Conservation (phyloP, 2,329 filamentous ascomycete genomes). For the Canariomyces notabilis region DNA sequence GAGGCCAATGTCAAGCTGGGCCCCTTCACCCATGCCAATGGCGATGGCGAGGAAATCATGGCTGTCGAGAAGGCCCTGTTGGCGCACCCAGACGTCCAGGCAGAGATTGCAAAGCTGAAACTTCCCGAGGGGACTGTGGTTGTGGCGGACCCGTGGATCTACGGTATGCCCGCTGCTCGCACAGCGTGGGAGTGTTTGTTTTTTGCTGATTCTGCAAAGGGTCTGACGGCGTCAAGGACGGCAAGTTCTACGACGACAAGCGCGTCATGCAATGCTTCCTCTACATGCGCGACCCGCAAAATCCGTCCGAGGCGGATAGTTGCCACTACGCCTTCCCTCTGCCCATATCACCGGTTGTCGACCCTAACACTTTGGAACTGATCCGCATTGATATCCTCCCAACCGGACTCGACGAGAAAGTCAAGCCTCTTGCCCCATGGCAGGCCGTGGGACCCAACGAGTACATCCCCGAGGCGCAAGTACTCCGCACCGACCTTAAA, state of each 20-base stretch:
- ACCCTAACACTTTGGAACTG: constrained; percentile 57
- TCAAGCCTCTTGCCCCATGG: constrained; percentile 51
- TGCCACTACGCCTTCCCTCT: constrained; percentile 66
- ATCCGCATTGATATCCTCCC: constrained; percentile 66
- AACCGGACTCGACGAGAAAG: constrained; percentile 58
- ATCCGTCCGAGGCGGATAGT: constrained; percentile 55
- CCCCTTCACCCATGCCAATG: constrained; percentile 52
- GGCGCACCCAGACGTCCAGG: constrained; percentile 51
- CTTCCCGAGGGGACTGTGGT: constrained; percentile 55
- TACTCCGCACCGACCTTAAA: constrained; percentile 55
- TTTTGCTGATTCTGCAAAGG: constrained; percentile 29
- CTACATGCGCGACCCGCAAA: constrained; percentile 59
- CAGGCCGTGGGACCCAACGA: constrained; percentile 54
- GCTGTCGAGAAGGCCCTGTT: constrained; percentile 52
- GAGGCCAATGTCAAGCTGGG: constrained; percentile 56
- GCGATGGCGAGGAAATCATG: constrained; percentile 56
- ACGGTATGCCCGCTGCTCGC: constrained; percentile 46
- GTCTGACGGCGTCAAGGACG: constrained; percentile 46
- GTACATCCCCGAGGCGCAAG: constrained; percentile 60
- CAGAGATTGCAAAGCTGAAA: constrained; percentile 57
- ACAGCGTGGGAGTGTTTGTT: neutral
- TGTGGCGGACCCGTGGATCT: constrained; percentile 61
- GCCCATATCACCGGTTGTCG: constrained; percentile 63
- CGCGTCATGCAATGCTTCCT: constrained; percentile 60
- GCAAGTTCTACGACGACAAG: constrained; percentile 38